phyloP scores from a whole-genome alignment of 148 eudicot species.

The Rhododendron ferrugineum region DNA sequence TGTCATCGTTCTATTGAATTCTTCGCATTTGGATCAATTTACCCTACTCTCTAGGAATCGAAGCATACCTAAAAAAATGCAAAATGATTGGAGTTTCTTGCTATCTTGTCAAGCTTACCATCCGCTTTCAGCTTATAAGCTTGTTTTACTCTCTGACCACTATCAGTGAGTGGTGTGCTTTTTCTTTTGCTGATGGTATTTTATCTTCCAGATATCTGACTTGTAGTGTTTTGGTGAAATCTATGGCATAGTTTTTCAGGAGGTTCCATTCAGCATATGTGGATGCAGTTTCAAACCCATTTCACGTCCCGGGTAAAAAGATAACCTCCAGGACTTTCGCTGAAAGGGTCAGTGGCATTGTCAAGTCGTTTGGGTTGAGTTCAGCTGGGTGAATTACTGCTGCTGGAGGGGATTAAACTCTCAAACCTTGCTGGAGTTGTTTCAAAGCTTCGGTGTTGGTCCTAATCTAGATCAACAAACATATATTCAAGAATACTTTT shows the following conservation, averaged over 20 bases:
- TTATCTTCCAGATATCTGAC: conserved; percentile 5
- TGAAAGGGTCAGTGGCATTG: conserved; percentile 70
- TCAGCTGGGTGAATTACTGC: conserved; percentile 43
- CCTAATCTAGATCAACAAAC: neutral
- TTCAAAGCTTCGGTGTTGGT: neutral
- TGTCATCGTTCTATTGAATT: neutral
- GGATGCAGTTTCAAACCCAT: conserved; percentile 98
- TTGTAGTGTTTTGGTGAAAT: neutral
- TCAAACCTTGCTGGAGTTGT: neutral
- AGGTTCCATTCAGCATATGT: conserved; percentile 90
- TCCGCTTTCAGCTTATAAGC: neutral
- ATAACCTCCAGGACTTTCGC: conserved; percentile 86
- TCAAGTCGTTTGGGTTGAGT: conserved; percentile 85
- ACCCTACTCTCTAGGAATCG: neutral
- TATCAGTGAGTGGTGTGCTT: neutral
- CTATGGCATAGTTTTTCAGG: conserved; percentile 65
- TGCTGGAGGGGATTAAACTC: neutral
- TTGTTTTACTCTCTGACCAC: neutral
- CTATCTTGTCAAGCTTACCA: neutral
- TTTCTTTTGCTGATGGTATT: neutral
- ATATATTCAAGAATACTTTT: neutral
- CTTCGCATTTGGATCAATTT: neutral
- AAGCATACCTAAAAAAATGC: neutral
- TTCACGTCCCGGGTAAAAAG: conserved; percentile 97
- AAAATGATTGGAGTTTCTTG: neutral